Evolutionary conservation across 139 green algal genomes (phyloP).

Genomic region (Asterochloris erici): DNA sequence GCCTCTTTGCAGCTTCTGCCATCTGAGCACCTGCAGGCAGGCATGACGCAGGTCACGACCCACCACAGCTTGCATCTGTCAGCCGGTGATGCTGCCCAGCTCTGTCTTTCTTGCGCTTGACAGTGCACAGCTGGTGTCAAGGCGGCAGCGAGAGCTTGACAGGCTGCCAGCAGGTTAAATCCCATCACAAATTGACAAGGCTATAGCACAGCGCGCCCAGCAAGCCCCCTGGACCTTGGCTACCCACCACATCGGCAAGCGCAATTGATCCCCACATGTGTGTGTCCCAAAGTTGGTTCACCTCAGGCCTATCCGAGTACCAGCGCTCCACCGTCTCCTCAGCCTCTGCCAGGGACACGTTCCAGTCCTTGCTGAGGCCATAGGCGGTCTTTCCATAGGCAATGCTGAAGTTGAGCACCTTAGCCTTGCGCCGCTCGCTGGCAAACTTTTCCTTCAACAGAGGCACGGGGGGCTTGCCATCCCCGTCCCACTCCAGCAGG

Average conservation of each 20-base stretch:
- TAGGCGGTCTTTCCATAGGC: conserved; percentile 98
- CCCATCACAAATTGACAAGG: too few relatives aligned
- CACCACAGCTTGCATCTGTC: too few relatives aligned
- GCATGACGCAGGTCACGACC: not conserved
- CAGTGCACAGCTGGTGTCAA: too few relatives aligned
- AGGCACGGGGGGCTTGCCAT: conserved; percentile 43
- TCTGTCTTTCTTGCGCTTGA: too few relatives aligned
- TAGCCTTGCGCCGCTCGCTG: conserved; percentile 79
- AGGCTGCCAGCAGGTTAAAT: too few relatives aligned
- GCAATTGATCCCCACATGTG: not conserved
- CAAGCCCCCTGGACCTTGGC: too few relatives aligned
- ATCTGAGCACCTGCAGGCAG: conserved; percentile 56
- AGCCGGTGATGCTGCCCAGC: too few relatives aligned
- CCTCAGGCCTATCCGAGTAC: conserved; percentile 77
- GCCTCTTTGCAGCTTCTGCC: conserved; percentile 70
- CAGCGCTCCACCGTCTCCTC: conserved; percentile 82
- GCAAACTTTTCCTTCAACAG: conserved; percentile 91
- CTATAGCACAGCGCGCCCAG: too few relatives aligned
- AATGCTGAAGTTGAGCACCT: conserved; percentile 98
- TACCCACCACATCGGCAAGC: too few relatives aligned
- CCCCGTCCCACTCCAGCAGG: conserved; percentile 62
- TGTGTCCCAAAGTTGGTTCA: conserved; percentile 10
- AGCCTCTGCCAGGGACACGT: conserved; percentile 78
- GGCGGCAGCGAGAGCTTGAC: too few relatives aligned
- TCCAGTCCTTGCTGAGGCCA: conserved; percentile 90